Conservation (phyloP, 1,284 basidiomycete genomes). For the Meira miltonrushii region DNA sequence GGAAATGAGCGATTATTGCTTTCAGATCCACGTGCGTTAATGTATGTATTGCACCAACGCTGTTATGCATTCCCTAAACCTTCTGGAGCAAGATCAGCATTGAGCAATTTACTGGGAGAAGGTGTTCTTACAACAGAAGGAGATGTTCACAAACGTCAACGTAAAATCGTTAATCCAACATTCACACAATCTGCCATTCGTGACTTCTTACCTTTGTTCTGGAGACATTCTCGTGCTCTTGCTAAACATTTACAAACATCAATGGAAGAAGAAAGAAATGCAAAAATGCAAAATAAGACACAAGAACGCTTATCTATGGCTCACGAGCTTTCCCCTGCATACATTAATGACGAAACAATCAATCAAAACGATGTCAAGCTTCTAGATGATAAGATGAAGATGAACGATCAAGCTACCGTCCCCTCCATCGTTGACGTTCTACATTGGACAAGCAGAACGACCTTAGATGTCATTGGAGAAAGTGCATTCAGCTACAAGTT, state of each 20-base stretch:
- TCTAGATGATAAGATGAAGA: neutral
- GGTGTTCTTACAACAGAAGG: slow-evolving; percentile 12
- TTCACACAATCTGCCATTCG: slow-evolving; percentile 7
- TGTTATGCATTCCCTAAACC: neutral
- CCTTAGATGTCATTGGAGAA: slow-evolving; percentile 24
- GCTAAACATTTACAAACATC: neutral
- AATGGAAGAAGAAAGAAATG: neutral
- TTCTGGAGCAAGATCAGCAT: neutral
- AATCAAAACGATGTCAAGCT: neutral
- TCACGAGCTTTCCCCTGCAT: neutral
- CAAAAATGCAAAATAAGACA: neutral
- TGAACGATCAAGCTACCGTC: neutral
- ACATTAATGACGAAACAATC: too few relatives aligned
- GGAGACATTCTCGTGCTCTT: neutral
- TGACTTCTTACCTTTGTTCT: neutral
- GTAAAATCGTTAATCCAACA: slow-evolving; percentile 18
- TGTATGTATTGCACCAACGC: neutral
- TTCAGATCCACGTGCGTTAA: neutral
- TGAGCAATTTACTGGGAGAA: slow-evolving; percentile 9
- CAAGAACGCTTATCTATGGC: neutral
- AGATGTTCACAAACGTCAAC: slow-evolving; percentile 18
- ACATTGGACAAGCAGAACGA: slow-evolving; percentile 16
- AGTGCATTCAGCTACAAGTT: slow-evolving; percentile 17
- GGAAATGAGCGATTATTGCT: neutral
- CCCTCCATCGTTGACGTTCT: slow-evolving; percentile 14